Percentiles rank a stretch among this genome's conserved stretches.
phyloP scores from a whole-genome alignment of 805 yeast genomes.

The Teunomyces kruisii region DNA sequence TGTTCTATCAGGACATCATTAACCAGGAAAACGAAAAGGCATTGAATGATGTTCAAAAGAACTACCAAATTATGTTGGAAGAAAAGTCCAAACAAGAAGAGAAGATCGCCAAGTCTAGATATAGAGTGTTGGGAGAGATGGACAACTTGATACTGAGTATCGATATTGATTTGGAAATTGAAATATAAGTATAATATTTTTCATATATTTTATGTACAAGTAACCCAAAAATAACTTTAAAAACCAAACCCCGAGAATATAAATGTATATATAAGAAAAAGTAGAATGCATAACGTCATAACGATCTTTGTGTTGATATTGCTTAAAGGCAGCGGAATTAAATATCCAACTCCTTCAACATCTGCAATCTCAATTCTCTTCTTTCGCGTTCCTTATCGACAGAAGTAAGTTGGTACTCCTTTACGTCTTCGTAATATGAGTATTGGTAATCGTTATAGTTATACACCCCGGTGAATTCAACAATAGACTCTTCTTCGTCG shows the following conservation, averaged over 20 bases:
- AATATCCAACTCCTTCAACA: slow-evolving; percentile 31
- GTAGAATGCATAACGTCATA: background rate
- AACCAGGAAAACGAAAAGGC: slow-evolving; percentile 61
- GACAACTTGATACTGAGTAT: slow-evolving; percentile 49
- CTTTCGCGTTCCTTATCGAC: slow-evolving; percentile 35
- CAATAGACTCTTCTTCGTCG: slow-evolving; percentile 18
- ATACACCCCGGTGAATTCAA: slow-evolving; percentile 9
- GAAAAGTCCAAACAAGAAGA: slow-evolving; percentile 47
- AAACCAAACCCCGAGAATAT: background rate
- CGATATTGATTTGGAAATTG: slow-evolving; percentile 26
- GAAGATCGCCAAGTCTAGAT: slow-evolving; percentile 49
- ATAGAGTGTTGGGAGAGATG: slow-evolving; percentile 57
- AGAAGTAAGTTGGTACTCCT: slow-evolving; percentile 4
- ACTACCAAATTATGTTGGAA: slow-evolving; percentile 37
- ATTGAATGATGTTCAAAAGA: slow-evolving; percentile 50
- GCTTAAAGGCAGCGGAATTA: background rate
- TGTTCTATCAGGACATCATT: slow-evolving; percentile 65
- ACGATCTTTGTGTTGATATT: background rate
- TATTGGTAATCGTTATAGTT: slow-evolving; percentile 11
- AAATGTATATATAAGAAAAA: background rate
- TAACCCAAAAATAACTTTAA: background rate
- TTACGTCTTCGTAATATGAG: slow-evolving; percentile 8
- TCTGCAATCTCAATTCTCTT: slow-evolving; percentile 37
- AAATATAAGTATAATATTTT: background rate
- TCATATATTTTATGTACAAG: slow-evolving; percentile 3